A percentile compares a stretch with the other conserved stretches of the same genome.
Conservation (phyloP, 495 filamentous ascomycete species). For the Astrothelium subdiscretum region DNA sequence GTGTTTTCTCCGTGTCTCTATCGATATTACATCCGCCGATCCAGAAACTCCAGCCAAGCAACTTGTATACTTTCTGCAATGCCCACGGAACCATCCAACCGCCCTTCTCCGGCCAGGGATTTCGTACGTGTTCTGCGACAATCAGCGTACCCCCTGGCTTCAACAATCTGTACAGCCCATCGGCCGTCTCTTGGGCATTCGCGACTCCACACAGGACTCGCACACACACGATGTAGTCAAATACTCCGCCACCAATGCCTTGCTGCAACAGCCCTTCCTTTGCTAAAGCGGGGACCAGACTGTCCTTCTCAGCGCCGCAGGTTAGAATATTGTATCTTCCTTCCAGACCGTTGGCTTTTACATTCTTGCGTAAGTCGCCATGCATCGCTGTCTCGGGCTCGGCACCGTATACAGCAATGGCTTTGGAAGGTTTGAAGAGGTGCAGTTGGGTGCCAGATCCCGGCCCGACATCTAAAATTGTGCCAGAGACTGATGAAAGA, state of each 20-base stretch:
- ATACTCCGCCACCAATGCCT: conserved; percentile 14
- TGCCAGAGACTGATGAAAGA: conserved; percentile 4
- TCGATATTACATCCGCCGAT: conserved; percentile 25
- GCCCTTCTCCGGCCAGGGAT: conserved; percentile 16
- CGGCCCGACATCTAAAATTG: conserved; percentile 29
- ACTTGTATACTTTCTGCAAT: conserved; percentile 17
- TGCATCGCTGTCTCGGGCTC: conserved; percentile 29
- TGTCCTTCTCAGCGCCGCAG: conserved; percentile 26
- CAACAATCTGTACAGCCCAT: conserved; percentile 24
- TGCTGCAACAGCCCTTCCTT: conserved; percentile 16
- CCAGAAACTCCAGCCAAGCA: conserved; percentile 26
- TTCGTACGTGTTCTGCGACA: conserved; percentile 30
- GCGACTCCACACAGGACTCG: conserved; percentile 31
- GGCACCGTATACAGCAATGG: conserved; percentile 25
- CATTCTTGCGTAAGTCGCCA: conserved; percentile 16
- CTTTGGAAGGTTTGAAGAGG: conserved; percentile 14
- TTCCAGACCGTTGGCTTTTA: conserved; percentile 20
- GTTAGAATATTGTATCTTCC: conserved; percentile 25
- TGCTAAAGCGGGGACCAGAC: conserved; percentile 22
- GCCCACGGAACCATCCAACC: conserved; percentile 16
- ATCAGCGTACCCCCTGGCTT: conserved; percentile 33
- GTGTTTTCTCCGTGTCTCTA: conserved; percentile 18
- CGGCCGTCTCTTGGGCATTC: conserved; percentile 18
- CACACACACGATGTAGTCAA: conserved; percentile 30
- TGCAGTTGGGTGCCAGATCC: conserved; percentile 23